Conservation (phyloP, 768 basidiomycete species). For the Cystofilobasidium capitatum region DNA sequence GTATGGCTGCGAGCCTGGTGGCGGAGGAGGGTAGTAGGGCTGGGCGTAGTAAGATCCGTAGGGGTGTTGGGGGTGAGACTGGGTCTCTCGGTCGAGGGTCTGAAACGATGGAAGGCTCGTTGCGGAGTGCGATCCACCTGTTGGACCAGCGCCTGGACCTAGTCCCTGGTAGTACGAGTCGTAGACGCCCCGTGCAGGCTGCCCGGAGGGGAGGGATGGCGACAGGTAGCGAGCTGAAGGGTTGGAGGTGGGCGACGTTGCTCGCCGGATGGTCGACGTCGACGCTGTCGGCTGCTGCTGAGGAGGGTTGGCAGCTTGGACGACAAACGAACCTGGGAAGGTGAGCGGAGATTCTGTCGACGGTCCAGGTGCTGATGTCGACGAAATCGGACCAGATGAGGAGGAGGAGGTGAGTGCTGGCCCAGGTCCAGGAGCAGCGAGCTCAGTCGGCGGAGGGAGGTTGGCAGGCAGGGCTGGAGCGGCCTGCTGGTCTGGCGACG, state of each 20-base stretch:
- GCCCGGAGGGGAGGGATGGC: background rate
- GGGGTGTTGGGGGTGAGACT: background rate
- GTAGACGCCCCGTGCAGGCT: background rate
- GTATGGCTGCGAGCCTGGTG: background rate
- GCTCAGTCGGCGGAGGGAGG: too few relatives aligned
- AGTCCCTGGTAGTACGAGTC: background rate
- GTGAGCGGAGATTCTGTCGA: background rate
- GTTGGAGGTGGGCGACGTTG: background rate
- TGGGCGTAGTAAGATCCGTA: background rate
- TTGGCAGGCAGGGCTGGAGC: background rate
- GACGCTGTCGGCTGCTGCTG: background rate
- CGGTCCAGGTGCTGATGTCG: background rate
- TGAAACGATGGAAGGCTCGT: background rate
- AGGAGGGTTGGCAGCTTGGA: background rate
- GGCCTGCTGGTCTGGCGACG: background rate
- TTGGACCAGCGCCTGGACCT: background rate
- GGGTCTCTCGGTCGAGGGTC: background rate
- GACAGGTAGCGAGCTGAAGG: background rate
- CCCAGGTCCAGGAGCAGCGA: too few relatives aligned
- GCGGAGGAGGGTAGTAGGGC: slow-evolving; percentile 2
- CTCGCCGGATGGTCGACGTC: slow-evolving; percentile 1
- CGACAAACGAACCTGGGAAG: background rate
- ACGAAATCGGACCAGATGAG: background rate
- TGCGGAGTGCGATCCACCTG: background rate
- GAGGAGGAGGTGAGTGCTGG: too few relatives aligned